These are phyloP conservation scores for Rheum nobile DNA, from an alignment of 148 eudicot genomes.

Conservation along the genomic window DNA sequence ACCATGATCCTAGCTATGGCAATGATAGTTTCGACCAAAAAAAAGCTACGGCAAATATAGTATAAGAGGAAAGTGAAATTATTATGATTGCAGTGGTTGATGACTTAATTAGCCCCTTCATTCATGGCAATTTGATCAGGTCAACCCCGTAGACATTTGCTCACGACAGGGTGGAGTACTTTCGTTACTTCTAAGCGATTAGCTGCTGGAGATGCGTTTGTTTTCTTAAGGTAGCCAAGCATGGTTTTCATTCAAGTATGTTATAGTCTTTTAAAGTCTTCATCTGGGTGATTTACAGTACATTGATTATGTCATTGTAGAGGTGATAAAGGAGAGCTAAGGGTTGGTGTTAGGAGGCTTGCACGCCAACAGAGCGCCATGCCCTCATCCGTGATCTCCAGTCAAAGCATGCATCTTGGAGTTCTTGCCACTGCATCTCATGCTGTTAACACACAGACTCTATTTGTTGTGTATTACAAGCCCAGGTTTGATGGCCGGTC, in stretches of 20 bases:
- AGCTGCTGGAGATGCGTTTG: slow-evolving; percentile 85
- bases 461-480: slow-evolving; percentile 70
- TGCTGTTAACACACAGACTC: slow-evolving; percentile 48
- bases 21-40: no score
- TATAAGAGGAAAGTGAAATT: not conserved
- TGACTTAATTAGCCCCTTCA: not conserved
- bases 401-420: slow-evolving; percentile 95
- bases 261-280: not conserved
- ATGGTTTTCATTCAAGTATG: not conserved
- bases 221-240: slow-evolving; percentile 60
- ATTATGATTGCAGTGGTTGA: not conserved
- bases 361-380: slow-evolving; percentile 57
- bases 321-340: slow-evolving; percentile 53
- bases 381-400: slow-evolving; percentile 82
- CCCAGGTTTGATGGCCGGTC: slow-evolving; percentile 46
- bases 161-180: slow-evolving; percentile 95
- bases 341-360: slow-evolving; percentile 72
- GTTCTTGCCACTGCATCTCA: slow-evolving; percentile 91
- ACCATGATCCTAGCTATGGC: not conserved
- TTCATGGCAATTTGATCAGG: slow-evolving; percentile 30
- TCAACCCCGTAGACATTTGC: slow-evolving; percentile 87
- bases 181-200: slow-evolving; percentile 88
- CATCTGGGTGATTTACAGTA: slow-evolving; percentile 14
- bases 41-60: no score
- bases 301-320: slow-evolving; percentile 43